phyloP scores from a whole-genome alignment of 2,329 filamentous ascomycete genomes.

The Podosphaera xanthii region DNA sequence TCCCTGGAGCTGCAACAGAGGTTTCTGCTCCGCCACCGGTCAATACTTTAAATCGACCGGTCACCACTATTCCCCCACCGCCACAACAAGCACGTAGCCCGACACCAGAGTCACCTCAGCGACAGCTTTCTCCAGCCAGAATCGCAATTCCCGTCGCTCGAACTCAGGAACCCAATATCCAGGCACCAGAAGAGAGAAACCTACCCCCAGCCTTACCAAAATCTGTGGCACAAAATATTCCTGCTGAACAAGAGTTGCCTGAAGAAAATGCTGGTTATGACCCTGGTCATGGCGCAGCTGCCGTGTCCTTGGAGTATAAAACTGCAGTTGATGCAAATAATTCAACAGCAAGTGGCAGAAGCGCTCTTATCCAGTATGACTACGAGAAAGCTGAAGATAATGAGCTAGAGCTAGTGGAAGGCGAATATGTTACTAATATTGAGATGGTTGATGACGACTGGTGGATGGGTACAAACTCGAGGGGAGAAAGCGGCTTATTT shows the following conservation, averaged over 20 bases:
- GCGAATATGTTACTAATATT: conserved; percentile 72
- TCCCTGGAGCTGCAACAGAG: conserved; percentile 11
- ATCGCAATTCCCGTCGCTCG: conserved; percentile 69
- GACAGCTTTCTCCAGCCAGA: conserved; percentile 53
- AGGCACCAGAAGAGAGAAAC: conserved; percentile 26
- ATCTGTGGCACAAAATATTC: conserved; percentile 27
- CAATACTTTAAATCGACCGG: conserved; percentile 31
- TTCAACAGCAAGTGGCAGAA: conserved; percentile 33
- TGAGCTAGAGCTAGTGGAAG: conserved; percentile 76
- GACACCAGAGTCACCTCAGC: conserved; percentile 23
- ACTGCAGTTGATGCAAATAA: not conserved
- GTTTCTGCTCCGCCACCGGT: conserved; percentile 17
- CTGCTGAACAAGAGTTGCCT: conserved; percentile 38
- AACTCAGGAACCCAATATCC: conserved; percentile 26
- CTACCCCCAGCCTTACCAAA: conserved; percentile 37
- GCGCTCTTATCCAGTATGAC: conserved; percentile 71
- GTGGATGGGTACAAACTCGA: conserved; percentile 87
- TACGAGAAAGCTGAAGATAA: conserved; percentile 97
- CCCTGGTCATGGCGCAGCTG: conserved; percentile 32
- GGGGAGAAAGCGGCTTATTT: conserved; percentile 74
- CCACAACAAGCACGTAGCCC: conserved; percentile 17
- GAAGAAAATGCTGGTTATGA: conserved; percentile 41
- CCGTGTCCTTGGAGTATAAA: conserved; percentile 20
- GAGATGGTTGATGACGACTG: conserved; percentile 96
- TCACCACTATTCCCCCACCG: conserved; percentile 24